Conservation (phyloP, 192 early-diverging fungal species). For the Coemansia sp. region DNA sequence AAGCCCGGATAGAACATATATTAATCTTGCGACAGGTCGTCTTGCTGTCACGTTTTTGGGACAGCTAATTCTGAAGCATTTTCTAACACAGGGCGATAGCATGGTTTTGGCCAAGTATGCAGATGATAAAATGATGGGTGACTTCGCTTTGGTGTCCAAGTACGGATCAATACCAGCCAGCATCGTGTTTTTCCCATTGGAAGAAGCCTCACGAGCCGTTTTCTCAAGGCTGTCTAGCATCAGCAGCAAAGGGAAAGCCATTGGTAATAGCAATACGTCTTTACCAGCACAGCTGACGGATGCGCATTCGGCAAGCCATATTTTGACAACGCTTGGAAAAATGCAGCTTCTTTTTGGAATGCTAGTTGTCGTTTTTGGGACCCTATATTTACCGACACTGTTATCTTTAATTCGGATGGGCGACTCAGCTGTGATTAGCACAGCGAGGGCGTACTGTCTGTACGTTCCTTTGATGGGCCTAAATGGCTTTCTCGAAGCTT, state of each 20-base stretch:
- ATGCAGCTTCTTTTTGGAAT: slow-evolving; percentile 63
- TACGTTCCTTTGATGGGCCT: slow-evolving; percentile 94
- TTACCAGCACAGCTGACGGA: slow-evolving; percentile 5
- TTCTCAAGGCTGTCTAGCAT: slow-evolving; percentile 67
- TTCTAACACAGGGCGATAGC: slow-evolving; percentile 96
- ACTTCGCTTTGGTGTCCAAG: slow-evolving; percentile 83
- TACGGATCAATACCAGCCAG: slow-evolving; percentile 90
- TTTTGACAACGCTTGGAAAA: slow-evolving; percentile 27
- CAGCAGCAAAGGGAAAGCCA: slow-evolving; percentile 6
- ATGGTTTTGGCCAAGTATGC: slow-evolving; percentile 75
- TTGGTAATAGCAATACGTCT: not conserved
- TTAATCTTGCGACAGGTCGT: slow-evolving; percentile 63
- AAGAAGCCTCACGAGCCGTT: slow-evolving; percentile 83
- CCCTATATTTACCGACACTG: slow-evolving; percentile 66
- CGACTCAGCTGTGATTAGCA: slow-evolving; percentile 53
- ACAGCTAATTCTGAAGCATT: slow-evolving; percentile 89
- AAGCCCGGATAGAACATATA: slow-evolving; percentile 28
- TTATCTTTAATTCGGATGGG: slow-evolving; percentile 60
- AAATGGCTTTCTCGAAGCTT: slow-evolving; percentile 94
- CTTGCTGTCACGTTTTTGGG: slow-evolving; percentile 75
- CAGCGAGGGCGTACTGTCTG: slow-evolving; percentile 76
- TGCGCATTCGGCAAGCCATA: slow-evolving; percentile 12
- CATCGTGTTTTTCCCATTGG: slow-evolving; percentile 90
- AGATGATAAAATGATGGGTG: slow-evolving; percentile 62
- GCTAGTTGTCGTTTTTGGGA: slow-evolving; percentile 79